A percentile compares a stretch with the other conserved stretches of the same genome.
Evolutionary conservation across 495 filamentous ascomycete genomes (phyloP).

Genomic region (Beverwykella pulmonaria): DNA sequence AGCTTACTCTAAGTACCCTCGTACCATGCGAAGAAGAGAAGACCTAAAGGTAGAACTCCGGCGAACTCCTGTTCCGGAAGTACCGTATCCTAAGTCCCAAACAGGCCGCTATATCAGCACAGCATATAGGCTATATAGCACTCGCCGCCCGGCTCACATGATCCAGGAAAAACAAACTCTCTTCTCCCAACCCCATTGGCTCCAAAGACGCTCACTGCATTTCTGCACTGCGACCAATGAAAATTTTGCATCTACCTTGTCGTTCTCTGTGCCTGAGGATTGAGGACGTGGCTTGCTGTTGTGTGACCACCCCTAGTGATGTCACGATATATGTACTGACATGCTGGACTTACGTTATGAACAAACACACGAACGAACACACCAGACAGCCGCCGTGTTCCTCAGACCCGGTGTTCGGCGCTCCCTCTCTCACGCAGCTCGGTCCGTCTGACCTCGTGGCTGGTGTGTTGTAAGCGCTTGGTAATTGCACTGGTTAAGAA

Average conservation of each 20-base stretch:
- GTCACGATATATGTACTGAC: background rate
- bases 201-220: background rate
- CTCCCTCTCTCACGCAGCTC: background rate
- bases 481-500: background rate
- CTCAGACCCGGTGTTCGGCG: slow-evolving; percentile 2
- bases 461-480: background rate
- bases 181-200: slow-evolving; percentile 4
- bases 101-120: slow-evolving; percentile 24
- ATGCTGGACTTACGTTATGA: background rate
- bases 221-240: slow-evolving; percentile 13
- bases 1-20: background rate
- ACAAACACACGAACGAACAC: background rate
- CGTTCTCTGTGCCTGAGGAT: background rate
- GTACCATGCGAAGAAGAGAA: background rate
- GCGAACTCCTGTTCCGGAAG: background rate
- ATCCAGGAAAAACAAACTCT: background rate
- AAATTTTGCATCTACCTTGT: slow-evolving; percentile 13
- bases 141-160: slow-evolving; percentile 10
- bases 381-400: background rate
- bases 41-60: background rate
- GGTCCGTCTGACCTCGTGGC: background rate
- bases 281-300: background rate
- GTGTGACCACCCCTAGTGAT: background rate
- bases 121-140: slow-evolving; percentile 32
- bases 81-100: background rate